Evolutionary conservation across 2,329 filamentous ascomycete genomes (phyloP), one percentile per base, ranked within the genome.

Genomic region (Phoma sp.): DNA sequence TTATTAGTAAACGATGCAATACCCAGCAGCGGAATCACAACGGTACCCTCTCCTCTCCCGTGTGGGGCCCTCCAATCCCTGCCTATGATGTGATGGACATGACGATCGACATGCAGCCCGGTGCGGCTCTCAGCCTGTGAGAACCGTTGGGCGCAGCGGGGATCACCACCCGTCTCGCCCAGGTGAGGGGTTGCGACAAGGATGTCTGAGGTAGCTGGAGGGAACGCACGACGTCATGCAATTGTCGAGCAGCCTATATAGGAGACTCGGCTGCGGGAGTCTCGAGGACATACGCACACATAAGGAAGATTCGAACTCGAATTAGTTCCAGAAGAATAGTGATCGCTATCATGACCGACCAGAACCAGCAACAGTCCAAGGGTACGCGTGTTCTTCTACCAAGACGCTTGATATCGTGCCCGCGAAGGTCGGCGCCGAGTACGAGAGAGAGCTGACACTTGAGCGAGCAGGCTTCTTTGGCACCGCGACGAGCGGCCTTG

Each of bases 401-500:
- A 18, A 18, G 18, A 18, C 18, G 18, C 18, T 18, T 18, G 18
- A 18, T 18, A 18, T 18, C 18, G 18, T 18, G 18, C 18, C 18
- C 18, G 18, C 18, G 18, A 18, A 2, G 18, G 18, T 18, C 18
- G 18, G 18, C 18, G 18, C 18, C 18, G 18, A 18, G 18, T 18
- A 18, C 18, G 18, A 18, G 18, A 18, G 18, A 18, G 18, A 5
- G 3, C 32, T 33, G 10, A 33, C 32, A 57, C 35, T 25, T 7
- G 1, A 27, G 33, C 9, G 9, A 29, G 9, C 47, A 71, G 70
- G 68, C 52, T 65, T 73, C 59, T 72, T 72, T 58, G 64, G 68
- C 49, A 71, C 70, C 47, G 69, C 66, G 32, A 62, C 68, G 4
- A 61, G 68, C 47, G 71, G 70, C 13, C 39, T 73, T 38, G 65